Conservation (phyloP, 768 basidiomycete genomes). For the Leccinum arenicola region DNA sequence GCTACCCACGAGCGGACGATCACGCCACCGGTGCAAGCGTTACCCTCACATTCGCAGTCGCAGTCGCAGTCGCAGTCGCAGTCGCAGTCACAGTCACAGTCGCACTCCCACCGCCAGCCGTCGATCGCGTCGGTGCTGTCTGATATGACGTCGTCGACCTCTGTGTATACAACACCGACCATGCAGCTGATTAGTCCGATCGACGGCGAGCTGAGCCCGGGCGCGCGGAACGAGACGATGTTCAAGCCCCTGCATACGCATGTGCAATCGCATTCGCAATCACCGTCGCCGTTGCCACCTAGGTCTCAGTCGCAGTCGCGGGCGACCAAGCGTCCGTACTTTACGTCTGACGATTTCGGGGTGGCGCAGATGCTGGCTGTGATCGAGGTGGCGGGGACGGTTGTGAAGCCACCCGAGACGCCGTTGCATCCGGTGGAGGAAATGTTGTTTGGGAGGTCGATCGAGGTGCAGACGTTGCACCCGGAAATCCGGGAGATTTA, state of each 20-base stretch:
- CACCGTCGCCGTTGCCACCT: background rate
- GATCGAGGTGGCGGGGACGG: slow-evolving; percentile 63
- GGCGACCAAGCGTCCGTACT: slow-evolving; percentile 41
- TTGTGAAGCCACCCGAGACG: slow-evolving; percentile 33
- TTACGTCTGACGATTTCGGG: slow-evolving; percentile 84
- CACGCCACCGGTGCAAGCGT: slow-evolving; percentile 23
- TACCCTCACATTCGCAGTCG: slow-evolving; percentile 15
- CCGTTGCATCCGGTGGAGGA: slow-evolving; percentile 68
- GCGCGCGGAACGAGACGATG: slow-evolving; percentile 9
- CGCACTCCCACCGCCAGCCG: slow-evolving; percentile 49
- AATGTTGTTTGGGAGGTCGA: slow-evolving; percentile 63
- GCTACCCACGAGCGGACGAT: slow-evolving; percentile 17
- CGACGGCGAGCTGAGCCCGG: slow-evolving; percentile 11
- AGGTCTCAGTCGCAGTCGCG: background rate
- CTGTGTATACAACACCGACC: slow-evolving; percentile 46
- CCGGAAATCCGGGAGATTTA: too few species aligned
- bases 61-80: slow-evolving; percentile 10
- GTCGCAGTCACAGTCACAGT: background rate
- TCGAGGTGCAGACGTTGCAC: slow-evolving; percentile 39
- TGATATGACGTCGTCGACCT: slow-evolving; percentile 39
- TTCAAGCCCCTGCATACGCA: slow-evolving; percentile 24
- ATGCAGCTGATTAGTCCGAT: slow-evolving; percentile 29
- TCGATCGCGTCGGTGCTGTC: slow-evolving; percentile 78
- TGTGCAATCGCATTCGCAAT: background rate
- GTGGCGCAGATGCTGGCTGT: slow-evolving; percentile 83